phyloP scores from a whole-genome alignment of 2,329 filamentous ascomycete genomes.

The Monascus ruber region DNA sequence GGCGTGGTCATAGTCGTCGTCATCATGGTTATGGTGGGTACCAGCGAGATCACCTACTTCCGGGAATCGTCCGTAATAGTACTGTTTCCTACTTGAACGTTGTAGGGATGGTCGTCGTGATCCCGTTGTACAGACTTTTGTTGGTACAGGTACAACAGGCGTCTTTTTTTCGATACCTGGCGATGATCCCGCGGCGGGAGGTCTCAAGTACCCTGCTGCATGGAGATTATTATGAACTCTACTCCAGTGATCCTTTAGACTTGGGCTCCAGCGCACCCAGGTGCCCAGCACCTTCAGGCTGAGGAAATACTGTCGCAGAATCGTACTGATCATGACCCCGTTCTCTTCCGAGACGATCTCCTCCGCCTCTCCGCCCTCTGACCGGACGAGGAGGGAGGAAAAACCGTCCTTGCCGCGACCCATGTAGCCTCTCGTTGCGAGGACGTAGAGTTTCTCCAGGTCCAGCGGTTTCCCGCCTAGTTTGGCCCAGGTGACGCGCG shows the following conservation, averaged over 20 bases:
- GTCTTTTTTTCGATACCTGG: slow-evolving; percentile 15
- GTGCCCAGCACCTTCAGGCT: slow-evolving; percentile 67
- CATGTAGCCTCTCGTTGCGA: slow-evolving; percentile 84
- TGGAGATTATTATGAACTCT: slow-evolving; percentile 53
- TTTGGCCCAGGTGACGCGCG: slow-evolving; percentile 51
- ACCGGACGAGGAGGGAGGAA: slow-evolving; percentile 59
- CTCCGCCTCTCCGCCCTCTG: slow-evolving; percentile 63
- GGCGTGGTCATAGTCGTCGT: slow-evolving; percentile 34
- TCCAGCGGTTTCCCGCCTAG: slow-evolving; percentile 54
- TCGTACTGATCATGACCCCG: slow-evolving; percentile 72
- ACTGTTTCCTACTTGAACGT: slow-evolving; percentile 11
- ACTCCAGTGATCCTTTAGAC: slow-evolving; percentile 54
- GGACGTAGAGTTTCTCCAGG: slow-evolving; percentile 51
- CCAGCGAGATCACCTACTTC: slow-evolving; percentile 4
- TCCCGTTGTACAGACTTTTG: not conserved
- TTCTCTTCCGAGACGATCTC: slow-evolving; percentile 78
- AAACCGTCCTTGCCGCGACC: slow-evolving; percentile 79
- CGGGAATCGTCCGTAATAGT: slow-evolving; percentile 22
- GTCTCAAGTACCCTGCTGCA: slow-evolving; percentile 38
- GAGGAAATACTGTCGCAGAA: slow-evolving; percentile 86
- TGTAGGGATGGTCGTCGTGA: slow-evolving; percentile 10
- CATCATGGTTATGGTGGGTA: slow-evolving; percentile 3
- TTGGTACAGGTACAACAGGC: too few species aligned
- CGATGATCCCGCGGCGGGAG: slow-evolving; percentile 23
- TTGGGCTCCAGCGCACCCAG: slow-evolving; percentile 61